A percentile compares a stretch with the other conserved stretches of the same genome.
phyloP scores from a whole-genome alignment of 192 early-diverging fungal genomes.

The Backusella tarrabulga region DNA sequence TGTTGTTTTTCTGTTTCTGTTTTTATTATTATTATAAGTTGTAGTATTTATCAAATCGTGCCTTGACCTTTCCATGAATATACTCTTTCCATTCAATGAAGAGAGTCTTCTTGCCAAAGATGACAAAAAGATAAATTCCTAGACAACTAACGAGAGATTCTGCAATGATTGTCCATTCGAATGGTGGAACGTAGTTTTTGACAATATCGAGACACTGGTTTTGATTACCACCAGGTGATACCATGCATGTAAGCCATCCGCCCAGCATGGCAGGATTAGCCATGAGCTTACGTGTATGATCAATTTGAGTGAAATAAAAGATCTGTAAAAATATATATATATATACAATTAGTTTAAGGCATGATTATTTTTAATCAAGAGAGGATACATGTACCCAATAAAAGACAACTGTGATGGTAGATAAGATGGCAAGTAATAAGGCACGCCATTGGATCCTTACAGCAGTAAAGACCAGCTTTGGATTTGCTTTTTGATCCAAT shows the following conservation, averaged over 20 bases:
- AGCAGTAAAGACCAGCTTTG: slow-evolving; percentile 46
- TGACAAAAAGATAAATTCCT: slow-evolving; percentile 42
- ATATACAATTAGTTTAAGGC: no score
- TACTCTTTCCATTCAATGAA: slow-evolving; percentile 43
- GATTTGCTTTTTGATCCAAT: slow-evolving; percentile 29
- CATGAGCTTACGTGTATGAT: slow-evolving; percentile 17
- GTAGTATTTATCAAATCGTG: background rate
- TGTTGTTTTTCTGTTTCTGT: background rate
- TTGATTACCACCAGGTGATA: slow-evolving; percentile 19
- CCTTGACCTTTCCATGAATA: slow-evolving; percentile 4
- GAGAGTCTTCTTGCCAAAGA: slow-evolving; percentile 43
- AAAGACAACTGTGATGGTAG: slow-evolving; percentile 38
- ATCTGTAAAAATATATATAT: background rate
- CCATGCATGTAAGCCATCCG: slow-evolving; percentile 40
- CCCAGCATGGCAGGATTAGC: slow-evolving; percentile 11
- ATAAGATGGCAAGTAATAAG: slow-evolving; percentile 40
- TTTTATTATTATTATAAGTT: background rate
- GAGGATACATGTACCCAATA: slow-evolving; percentile 40
- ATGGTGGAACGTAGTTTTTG: slow-evolving; percentile 37
- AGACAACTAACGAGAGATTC: slow-evolving; percentile 41
- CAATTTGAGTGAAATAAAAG: slow-evolving; percentile 43
- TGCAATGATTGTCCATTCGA: slow-evolving; percentile 40
- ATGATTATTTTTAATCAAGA: background rate
- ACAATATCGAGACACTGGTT: slow-evolving; percentile 33
- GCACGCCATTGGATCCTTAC: slow-evolving; percentile 56